These are phyloP conservation scores for Gastrolobium bilobum DNA, from an alignment of 306 rosid species.

Conservation along the genomic window DNA sequence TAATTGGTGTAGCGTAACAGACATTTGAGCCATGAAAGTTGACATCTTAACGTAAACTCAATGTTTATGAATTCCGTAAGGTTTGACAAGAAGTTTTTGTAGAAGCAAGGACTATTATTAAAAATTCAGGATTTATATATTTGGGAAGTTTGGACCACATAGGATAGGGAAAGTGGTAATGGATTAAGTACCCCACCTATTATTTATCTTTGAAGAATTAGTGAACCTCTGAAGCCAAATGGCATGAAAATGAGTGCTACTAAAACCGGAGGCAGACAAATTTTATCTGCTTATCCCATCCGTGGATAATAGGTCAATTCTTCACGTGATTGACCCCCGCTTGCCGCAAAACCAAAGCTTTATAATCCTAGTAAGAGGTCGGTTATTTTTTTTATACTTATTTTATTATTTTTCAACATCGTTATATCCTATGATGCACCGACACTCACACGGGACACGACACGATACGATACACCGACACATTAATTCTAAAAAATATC, in stretches of 20 bases:
- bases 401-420: too few species aligned
- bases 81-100: neutral
- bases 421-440: too few species aligned
- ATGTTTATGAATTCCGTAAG: neutral
- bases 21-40: neutral
- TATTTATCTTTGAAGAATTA: neutral
- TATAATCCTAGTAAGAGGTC: too few species aligned
- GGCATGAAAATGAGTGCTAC: conserved; percentile 33
- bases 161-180: neutral
- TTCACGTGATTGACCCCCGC: neutral
- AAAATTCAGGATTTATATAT: neutral
- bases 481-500: too few species aligned
- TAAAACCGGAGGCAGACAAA: conserved; percentile 13
- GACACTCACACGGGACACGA: too few species aligned
- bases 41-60: too few species aligned
- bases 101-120: neutral
- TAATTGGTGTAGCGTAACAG: neutral
- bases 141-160: conserved; percentile 34
- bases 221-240: neutral
- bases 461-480: too few species aligned
- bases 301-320: neutral
- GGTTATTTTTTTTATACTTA: too few species aligned
- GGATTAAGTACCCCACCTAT: conserved; percentile 11
- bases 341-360: too few species aligned
- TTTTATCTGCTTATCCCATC: conserved; percentile 2